Conservation (phyloP, 2,329 filamentous ascomycete genomes). For the Aspergillus arachidicola region DNA sequence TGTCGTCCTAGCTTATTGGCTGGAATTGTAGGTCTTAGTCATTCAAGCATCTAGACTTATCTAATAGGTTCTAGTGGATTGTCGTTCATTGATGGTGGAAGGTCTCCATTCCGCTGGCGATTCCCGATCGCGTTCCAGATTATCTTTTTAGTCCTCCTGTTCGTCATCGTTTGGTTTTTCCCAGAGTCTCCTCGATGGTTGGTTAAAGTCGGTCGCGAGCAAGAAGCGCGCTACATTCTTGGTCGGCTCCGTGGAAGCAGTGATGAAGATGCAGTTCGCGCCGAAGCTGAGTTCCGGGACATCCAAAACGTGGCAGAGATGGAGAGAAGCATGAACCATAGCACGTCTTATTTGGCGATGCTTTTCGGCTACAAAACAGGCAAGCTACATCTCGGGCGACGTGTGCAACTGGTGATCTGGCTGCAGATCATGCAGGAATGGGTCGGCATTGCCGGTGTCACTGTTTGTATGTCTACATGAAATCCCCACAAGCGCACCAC, state of each 20-base stretch:
- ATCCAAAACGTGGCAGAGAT: conserved; percentile 65
- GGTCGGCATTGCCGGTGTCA: conserved; percentile 71
- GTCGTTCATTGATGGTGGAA: conserved; percentile 62
- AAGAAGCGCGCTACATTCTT: conserved; percentile 69
- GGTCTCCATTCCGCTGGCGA: conserved; percentile 64
- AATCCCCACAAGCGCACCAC: not conserved
- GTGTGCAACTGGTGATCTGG: conserved; percentile 72
- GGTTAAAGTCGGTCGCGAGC: conserved; percentile 65
- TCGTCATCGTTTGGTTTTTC: conserved; percentile 64
- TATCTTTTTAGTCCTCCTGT: conserved; percentile 60
- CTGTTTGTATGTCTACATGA: conserved; percentile 50
- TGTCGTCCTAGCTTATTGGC: conserved; percentile 66
- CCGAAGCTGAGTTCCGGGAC: conserved; percentile 68
- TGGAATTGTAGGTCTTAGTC: conserved; percentile 48
- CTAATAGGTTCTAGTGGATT: conserved; percentile 46
- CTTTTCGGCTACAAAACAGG: conserved; percentile 67
- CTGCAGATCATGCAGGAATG: conserved; percentile 72
- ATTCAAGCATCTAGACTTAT: not conserved
- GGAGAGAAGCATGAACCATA: conserved; percentile 58
- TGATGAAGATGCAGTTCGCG: conserved; percentile 54
- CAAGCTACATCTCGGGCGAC: conserved; percentile 66
- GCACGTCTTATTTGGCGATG: conserved; percentile 66
- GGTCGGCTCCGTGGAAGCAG: conserved; percentile 63
- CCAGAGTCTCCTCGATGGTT: conserved; percentile 65
- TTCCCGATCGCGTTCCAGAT: conserved; percentile 74